These are phyloP conservation scores for Salix arbutifolia DNA, from an alignment of 345 rosid genomes.

Conservation along the genomic window DNA sequence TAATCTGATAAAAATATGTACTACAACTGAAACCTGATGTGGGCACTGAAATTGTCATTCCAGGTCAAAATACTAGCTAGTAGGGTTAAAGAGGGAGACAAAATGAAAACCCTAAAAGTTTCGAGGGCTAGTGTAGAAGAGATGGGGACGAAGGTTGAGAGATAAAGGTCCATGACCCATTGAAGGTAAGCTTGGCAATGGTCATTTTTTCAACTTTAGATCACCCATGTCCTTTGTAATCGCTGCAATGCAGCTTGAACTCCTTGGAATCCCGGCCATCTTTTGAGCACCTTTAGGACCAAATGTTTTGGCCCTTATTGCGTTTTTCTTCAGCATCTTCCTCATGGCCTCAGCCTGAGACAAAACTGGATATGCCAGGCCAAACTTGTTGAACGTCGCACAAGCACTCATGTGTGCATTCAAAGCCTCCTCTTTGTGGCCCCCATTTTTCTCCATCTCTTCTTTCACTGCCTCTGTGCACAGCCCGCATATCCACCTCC, in stretches of 20 bases:
- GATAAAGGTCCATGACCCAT: neutral
- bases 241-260: constrained; percentile 85
- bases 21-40: neutral
- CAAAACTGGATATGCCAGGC: constrained; percentile 74
- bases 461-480: constrained; percentile 90
- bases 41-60: neutral
- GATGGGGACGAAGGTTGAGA: neutral
- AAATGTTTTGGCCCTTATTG: constrained; percentile 44
- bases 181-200: neutral
- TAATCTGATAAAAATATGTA: neutral
- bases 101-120: neutral
- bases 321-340: constrained; percentile 57
- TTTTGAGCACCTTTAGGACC: constrained; percentile 41
- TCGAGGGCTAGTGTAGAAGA: neutral
- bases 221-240: constrained; percentile 52
- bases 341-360: constrained; percentile 88
- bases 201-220: constrained; percentile 1
- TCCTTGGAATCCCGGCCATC: constrained; percentile 54
- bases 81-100: neutral
- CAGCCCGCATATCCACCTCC: constrained; percentile 85
- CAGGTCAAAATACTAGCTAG: neutral
- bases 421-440: constrained; percentile 58
- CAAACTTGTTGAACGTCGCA: constrained; percentile 70
- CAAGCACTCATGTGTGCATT: constrained; percentile 68
- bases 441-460: constrained; percentile 64